A percentile compares a stretch with the other conserved stretches of the same genome.
Conservation (phyloP, 208 protist species). For the Crithidia mellificae region DNA sequence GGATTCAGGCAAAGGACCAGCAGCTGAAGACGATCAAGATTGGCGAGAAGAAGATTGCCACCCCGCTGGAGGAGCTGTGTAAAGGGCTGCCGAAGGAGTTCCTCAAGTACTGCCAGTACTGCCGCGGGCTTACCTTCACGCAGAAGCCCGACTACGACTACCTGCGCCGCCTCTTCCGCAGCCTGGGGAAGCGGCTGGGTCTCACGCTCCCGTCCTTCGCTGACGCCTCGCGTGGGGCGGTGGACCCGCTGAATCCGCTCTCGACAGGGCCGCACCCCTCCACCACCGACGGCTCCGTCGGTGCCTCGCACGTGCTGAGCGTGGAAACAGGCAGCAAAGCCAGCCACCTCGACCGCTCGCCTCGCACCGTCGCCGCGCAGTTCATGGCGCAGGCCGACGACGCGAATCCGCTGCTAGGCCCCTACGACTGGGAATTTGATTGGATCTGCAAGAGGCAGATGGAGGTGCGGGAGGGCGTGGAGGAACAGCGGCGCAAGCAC, state of each 20-base stretch:
- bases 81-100: constrained; percentile 66
- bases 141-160: constrained; percentile 82
- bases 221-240: constrained; percentile 3
- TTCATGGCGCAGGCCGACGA: constrained; percentile 18
- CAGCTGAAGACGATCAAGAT: constrained; percentile 81
- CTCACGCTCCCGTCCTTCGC: constrained; percentile 24
- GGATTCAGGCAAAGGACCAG: constrained; percentile 76
- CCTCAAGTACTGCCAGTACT: constrained; percentile 76
- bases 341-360: constrained; percentile 6
- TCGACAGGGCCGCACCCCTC: neutral
- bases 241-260: constrained; percentile 23
- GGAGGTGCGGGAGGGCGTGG: constrained; percentile 43
- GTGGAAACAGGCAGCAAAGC: constrained; percentile 15
- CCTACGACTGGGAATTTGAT: constrained; percentile 86
- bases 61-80: constrained; percentile 69
- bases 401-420: constrained; percentile 32
- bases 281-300: neutral
- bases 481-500: constrained; percentile 19
- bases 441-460: constrained; percentile 76
- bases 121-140: constrained; percentile 70
- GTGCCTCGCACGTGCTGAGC: constrained; percentile 21
- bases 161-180: constrained; percentile 70
- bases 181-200: constrained; percentile 38
- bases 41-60: constrained; percentile 84
- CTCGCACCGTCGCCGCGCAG: constrained; percentile 32